Evolutionary conservation across 495 filamentous ascomycete species (phyloP), one percentile per base, ranked within the genome.

Genomic region (Penicillium argentinense): DNA sequence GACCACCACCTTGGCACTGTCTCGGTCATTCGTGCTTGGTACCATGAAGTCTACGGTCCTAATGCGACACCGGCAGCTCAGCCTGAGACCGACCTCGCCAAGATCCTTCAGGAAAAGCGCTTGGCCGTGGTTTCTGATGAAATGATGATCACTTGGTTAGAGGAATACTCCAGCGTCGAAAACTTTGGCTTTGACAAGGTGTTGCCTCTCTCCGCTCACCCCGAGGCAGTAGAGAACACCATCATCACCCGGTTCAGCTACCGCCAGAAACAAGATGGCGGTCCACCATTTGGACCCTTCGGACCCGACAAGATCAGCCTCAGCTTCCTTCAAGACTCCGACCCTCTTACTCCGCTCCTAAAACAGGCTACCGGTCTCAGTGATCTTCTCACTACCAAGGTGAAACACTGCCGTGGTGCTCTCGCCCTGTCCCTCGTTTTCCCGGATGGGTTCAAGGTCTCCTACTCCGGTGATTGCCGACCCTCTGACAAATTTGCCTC

Each of bases 1-100:
- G 93, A 99, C 70, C 93, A 99, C 66, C 93, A 99, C 58, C 79
- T 97, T 14, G 93, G 93, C 23, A 88, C 83, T 0, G 75, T 76
- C 19, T 77, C 85, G 13, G 69, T 97, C 19, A 84, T 99, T 57
- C 84, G 77, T 61, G 87, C 87, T 13, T 92, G 89, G 82, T 83
- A 86, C 47, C 57, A 73, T 13, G 70, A 67, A 26, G 83, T 73
- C 48, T 79, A 76, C 39, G 59, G 53, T 1, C 42, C 57, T 8
- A 40, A 63, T 16, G 52, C 51, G 21, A 44, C 42, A 23, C 45
- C 59, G 13, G 40, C 66, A 24, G 55, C 71, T 41, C 32, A 53
- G 18, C 27, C 48, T 16, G 62, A 69, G 48, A 56, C 18, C 3
- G 57, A 62, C 22, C 54, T 75, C 36, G 33, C 23, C 5, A 67